Conservation (phyloP, 768 basidiomycete species). For the Tricholoma flavovirens region DNA sequence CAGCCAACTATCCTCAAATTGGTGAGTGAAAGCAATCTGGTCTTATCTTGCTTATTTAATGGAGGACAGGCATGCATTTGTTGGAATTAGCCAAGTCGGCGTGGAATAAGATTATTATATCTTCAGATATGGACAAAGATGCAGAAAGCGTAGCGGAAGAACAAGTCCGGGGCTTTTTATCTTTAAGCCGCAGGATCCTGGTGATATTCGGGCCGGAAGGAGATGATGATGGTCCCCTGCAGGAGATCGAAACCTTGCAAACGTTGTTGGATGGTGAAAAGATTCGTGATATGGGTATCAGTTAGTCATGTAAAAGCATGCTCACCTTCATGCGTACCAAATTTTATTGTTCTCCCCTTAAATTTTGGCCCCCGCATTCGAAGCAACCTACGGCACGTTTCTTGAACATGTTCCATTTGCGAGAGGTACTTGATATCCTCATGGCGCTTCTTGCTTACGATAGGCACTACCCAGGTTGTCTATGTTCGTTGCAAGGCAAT, state of each 20-base stretch:
- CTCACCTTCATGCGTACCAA: not conserved
- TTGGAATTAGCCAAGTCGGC: conserved; percentile 71
- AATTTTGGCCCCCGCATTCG: too few relatives aligned
- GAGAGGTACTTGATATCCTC: not conserved
- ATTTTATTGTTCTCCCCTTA: too few relatives aligned
- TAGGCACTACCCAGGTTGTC: not conserved
- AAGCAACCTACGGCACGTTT: too few relatives aligned
- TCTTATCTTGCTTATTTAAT: not conserved
- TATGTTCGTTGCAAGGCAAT: not conserved
- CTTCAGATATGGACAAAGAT: conserved; percentile 17
- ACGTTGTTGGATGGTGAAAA: conserved; percentile 27
- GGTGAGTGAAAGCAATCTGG: conserved; percentile 37
- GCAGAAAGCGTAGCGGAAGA: conserved; percentile 19
- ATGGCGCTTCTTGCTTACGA: not conserved
- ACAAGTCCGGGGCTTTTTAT: conserved; percentile 32
- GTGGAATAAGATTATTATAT: conserved; percentile 57
- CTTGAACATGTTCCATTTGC: not conserved
- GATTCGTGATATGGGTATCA: not conserved
- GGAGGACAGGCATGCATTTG: conserved; percentile 60
- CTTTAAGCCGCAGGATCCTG: conserved; percentile 36
- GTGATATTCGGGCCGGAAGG: conserved; percentile 54
- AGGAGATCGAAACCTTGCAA: conserved; percentile 44
- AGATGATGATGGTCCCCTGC: conserved; percentile 53
- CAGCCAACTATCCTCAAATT: conserved; percentile 75
- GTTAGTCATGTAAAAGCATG: not conserved